Evolutionary conservation across 768 basidiomycete species (phyloP).

Genomic region (Macrolepiota dolichaula): DNA sequence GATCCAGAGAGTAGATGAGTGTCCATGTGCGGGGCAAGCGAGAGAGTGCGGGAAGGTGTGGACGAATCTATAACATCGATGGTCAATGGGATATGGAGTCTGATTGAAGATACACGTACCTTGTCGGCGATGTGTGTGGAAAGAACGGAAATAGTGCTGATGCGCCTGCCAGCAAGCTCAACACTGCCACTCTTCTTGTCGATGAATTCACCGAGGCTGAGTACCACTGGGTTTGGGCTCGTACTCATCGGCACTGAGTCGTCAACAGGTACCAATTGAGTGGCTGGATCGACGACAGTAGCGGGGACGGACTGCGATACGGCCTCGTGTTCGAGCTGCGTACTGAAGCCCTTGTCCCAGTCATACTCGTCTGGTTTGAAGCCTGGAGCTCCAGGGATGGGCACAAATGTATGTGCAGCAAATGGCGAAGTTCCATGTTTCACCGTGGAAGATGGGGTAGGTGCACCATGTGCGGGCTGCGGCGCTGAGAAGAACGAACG

Average conservation of each 20-base stretch:
- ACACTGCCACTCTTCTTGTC: slow-evolving; percentile 50
- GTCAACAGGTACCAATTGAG: neutral
- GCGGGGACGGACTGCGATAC: neutral
- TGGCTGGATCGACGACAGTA: neutral
- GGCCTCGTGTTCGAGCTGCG: slow-evolving; percentile 39
- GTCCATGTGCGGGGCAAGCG: slow-evolving; percentile 73
- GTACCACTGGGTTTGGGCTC: slow-evolving; percentile 9
- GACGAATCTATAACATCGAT: slow-evolving; percentile 50
- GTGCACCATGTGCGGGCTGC: slow-evolving; percentile 26
- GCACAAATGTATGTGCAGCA: slow-evolving; percentile 36
- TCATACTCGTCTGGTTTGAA: slow-evolving; percentile 60
- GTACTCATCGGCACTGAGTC: slow-evolving; percentile 11
- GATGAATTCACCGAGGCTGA: slow-evolving; percentile 37
- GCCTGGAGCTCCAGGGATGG: slow-evolving; percentile 71
- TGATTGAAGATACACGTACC: slow-evolving; percentile 37
- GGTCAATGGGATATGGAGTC: neutral
- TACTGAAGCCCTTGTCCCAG: slow-evolving; percentile 69
- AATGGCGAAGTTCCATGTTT: slow-evolving; percentile 34
- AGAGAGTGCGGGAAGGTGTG: slow-evolving; percentile 68
- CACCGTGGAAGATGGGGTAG: slow-evolving; percentile 7
- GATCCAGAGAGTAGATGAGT: slow-evolving; percentile 87
- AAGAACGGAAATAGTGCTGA: slow-evolving; percentile 51
- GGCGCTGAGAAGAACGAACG: slow-evolving; percentile 4
- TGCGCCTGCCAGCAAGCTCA: slow-evolving; percentile 52
- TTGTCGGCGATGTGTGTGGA: slow-evolving; percentile 50